Percentiles rank a stretch among this genome's conserved stretches.
These are phyloP conservation scores for Erucastrum elatum DNA, from an alignment of 345 rosid species.

Conservation along the genomic window DNA sequence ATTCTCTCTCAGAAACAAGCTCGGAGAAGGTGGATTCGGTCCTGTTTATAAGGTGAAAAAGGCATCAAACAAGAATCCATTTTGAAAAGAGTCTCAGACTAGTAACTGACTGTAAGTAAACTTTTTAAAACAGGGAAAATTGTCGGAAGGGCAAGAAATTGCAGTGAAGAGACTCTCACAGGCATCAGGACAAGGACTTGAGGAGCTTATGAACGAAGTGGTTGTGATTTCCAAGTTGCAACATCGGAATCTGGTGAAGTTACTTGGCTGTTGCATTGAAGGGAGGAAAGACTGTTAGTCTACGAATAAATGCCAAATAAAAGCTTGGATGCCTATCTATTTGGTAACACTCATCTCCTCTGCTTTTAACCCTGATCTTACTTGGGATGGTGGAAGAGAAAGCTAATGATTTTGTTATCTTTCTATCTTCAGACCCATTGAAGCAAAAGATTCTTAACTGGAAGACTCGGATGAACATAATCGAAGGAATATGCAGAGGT, in stretches of 20 bases:
- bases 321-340: slow-evolving; percentile 46
- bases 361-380: not conserved
- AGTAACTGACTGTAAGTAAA: not conserved
- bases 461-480: slow-evolving; percentile 43
- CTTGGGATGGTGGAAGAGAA: not conserved
- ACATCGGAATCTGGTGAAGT: slow-evolving; percentile 61
- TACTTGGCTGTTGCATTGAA: slow-evolving; percentile 60
- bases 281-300: slow-evolving; percentile 56
- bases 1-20: not conserved
- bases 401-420: not conserved
- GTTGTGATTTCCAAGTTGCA: slow-evolving; percentile 59
- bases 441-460: slow-evolving; percentile 39
- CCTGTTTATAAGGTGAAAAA: not conserved
- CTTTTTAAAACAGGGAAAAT: slow-evolving; percentile 45
- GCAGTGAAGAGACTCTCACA: slow-evolving; percentile 63
- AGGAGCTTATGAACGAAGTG: slow-evolving; percentile 63
- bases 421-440: slow-evolving; percentile 29
- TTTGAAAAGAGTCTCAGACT: slow-evolving; percentile 14
- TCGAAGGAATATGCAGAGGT: slow-evolving; percentile 54
- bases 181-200: slow-evolving; percentile 57
- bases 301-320: slow-evolving; percentile 55
- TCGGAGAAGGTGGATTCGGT: not conserved
- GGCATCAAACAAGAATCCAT: slow-evolving; percentile 29
- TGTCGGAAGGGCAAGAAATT: slow-evolving; percentile 46
- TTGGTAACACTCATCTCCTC: slow-evolving; percentile 36